Percentiles rank a stretch among this genome's conserved stretches.
Evolutionary conservation across 345 rosid species (phyloP).

Genomic region (Aquilaria sinensis): DNA sequence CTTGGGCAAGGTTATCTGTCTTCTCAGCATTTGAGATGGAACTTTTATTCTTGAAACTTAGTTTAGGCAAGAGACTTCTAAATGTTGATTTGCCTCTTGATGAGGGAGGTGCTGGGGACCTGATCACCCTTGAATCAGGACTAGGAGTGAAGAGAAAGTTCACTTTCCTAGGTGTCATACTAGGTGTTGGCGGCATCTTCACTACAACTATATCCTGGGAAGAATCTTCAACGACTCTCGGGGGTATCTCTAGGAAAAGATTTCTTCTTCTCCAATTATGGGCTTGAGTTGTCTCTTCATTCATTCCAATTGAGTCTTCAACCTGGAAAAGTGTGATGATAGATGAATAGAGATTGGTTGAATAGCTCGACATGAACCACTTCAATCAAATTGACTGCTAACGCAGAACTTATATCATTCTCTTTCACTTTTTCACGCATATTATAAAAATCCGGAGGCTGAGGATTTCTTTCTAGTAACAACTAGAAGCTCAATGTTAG

Average conservation of each 20-base stretch:
- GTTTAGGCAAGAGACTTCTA: slow-evolving; percentile 52
- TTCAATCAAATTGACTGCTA: no score
- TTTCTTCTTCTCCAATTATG: slow-evolving; percentile 57
- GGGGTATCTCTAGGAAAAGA: slow-evolving; percentile 77
- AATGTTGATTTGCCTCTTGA: slow-evolving; percentile 50
- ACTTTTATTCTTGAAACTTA: slow-evolving; percentile 53
- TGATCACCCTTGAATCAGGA: slow-evolving; percentile 33
- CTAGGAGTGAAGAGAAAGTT: slow-evolving; percentile 61
- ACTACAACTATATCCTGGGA: slow-evolving; percentile 47
- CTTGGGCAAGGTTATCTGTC: slow-evolving; percentile 30
- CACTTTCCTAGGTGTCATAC: slow-evolving; percentile 78
- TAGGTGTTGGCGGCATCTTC: slow-evolving; percentile 72
- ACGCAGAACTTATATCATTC: no score
- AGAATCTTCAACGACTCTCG: no score
- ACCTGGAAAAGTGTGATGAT: slow-evolving; percentile 25
- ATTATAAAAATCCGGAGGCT: no score
- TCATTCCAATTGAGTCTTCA: slow-evolving; percentile 35
- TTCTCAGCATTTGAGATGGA: slow-evolving; percentile 46
- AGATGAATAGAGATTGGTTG: no score
- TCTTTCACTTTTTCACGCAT: no score
- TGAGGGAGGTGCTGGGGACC: slow-evolving; percentile 41
- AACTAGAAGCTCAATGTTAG: no score
- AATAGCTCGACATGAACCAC: no score
- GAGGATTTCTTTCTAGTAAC: no score
- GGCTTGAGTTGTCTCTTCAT: slow-evolving; percentile 36